phyloP scores from a whole-genome alignment of 805 yeast species.

The Kregervanrija fluxuum region DNA sequence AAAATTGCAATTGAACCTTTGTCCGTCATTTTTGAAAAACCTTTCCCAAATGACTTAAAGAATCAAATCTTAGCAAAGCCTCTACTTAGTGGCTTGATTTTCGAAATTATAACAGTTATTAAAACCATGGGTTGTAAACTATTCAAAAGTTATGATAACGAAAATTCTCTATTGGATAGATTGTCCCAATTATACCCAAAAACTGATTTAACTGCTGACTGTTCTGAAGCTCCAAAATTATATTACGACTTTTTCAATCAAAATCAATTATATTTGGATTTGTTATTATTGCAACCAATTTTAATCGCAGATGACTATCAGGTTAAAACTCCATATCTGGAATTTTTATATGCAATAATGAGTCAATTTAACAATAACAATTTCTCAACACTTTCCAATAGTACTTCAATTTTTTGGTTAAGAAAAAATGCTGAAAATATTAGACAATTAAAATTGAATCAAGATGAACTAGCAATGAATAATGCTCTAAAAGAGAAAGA shows the following conservation, averaged over 20 bases:
- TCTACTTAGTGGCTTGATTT: slow-evolving; percentile 68
- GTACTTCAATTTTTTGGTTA: slow-evolving; percentile 26
- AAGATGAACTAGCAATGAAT: slow-evolving; percentile 18
- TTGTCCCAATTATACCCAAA: slow-evolving; percentile 43
- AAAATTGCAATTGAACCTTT: slow-evolving; percentile 73
- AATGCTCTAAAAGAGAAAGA: slow-evolving; percentile 25
- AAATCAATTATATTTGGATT: slow-evolving; percentile 59
- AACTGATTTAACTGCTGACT: slow-evolving; percentile 22
- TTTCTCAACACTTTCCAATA: slow-evolving; percentile 27
- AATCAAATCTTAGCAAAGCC: slow-evolving; percentile 80
- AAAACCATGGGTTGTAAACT: slow-evolving; percentile 73
- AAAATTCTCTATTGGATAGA: slow-evolving; percentile 46
- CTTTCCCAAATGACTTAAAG: slow-evolving; percentile 50
- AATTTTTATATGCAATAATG: slow-evolving; percentile 73
- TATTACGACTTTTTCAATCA: slow-evolving; percentile 60
- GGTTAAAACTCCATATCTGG: slow-evolving; percentile 84
- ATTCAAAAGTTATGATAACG: slow-evolving; percentile 63
- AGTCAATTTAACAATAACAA: slow-evolving; percentile 54
- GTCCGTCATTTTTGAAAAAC: slow-evolving; percentile 64
- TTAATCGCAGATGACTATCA: slow-evolving; percentile 83
- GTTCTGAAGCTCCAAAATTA: slow-evolving; percentile 45
- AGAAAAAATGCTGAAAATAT: slow-evolving; percentile 26
- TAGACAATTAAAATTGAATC: slow-evolving; percentile 20
- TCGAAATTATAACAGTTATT: slow-evolving; percentile 66
- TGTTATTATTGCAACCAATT: slow-evolving; percentile 78